Base-by-base conservation (phyloP, 2,329 filamentous ascomycete genomes). In the Didymella glomerata region DNA sequence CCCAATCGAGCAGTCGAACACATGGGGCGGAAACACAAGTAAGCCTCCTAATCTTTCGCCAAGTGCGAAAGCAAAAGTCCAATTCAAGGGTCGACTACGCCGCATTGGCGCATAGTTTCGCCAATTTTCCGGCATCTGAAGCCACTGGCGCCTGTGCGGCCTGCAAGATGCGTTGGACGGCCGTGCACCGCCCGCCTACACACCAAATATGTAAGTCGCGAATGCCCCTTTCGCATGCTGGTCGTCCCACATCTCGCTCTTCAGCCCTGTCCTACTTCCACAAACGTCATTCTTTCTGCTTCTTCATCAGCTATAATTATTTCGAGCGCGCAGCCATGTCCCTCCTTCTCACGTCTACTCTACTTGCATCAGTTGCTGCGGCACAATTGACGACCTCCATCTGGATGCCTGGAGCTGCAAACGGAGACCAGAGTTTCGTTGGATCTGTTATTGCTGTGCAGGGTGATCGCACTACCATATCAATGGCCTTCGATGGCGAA, bases 361-460 rank as follows among this genome's bases (percentile, higher is more conserved):
- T 71, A 16, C 62, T 73, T 49, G 67, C 66, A 14, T 57, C 68
- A 8, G 56, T 54, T 14, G 68, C 65, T 16, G 49, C 67, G n/a
- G 71, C 72, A 9, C 52, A 70, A 25, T 22, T 72, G 14, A 75
- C 71, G 4, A 74, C 72, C 8, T 69, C 70, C 2, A 63, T 72
- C 11, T 73, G 71, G 68, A 49, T 73, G 48, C 69, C 70, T 3
- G 54, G 67, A 28, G 45, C 54, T 18, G 50, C 56, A 25, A 56
- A 57, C 22, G 36, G 51, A 4, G 54, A 66, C 8, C 36, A 62
- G 9, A 60, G 55, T 2, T 69, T 67, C 51, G 27, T 65, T 25
- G 71, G 48, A 11, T 73, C 71, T 1, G 65, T 74, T 5, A 47
- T 76, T 24, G 59, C 55, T 2, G 62, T 61, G 20, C 42, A 63